Evolutionary conservation across 768 basidiomycete genomes (phyloP).

Genomic region (Daedaleopsis sinensis): DNA sequence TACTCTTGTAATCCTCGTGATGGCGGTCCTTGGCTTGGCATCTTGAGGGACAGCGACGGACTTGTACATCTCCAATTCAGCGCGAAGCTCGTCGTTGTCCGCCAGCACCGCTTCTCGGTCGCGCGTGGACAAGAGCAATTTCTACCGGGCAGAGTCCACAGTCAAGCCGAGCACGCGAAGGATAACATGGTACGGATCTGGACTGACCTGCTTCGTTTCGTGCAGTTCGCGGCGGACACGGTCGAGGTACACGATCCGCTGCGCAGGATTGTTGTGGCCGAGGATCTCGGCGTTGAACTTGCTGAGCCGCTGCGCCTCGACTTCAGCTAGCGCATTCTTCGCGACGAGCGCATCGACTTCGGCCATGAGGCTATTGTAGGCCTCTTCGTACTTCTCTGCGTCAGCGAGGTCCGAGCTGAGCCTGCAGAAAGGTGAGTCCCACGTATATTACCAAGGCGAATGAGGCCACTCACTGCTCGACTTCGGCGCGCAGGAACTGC

Average conservation of each 20-base stretch:
- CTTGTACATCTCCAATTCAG: constrained; percentile 39
- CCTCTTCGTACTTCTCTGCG: constrained; percentile 67
- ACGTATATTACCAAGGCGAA: too few species aligned
- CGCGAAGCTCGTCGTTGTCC: constrained; percentile 34
- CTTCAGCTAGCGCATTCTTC: constrained; percentile 77
- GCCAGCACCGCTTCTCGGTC: constrained; percentile 34
- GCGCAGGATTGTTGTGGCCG: constrained; percentile 81
- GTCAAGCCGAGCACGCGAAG: neutral
- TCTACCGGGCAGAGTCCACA: constrained; percentile 17
- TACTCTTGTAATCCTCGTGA: constrained; percentile 36
- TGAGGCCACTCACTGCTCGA: constrained; percentile 57
- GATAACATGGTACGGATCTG: neutral
- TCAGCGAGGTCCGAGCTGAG: constrained; percentile 56
- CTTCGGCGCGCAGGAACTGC: constrained; percentile 66
- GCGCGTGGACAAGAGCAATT: constrained; percentile 32
- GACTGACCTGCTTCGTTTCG: constrained; percentile 75
- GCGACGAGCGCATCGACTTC: constrained; percentile 66
- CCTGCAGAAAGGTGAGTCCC: constrained; percentile 28
- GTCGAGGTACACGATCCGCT: constrained; percentile 87
- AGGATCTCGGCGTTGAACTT: constrained; percentile 86
- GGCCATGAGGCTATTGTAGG: constrained; percentile 65
- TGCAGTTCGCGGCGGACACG: constrained; percentile 79
- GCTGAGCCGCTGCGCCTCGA: constrained; percentile 75
- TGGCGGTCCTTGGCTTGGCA: constrained; percentile 33
- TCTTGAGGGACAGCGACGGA: constrained; percentile 35